Base-by-base conservation (phyloP, 2,329 filamentous ascomycete genomes). In the Cordyceps pruinosa region DNA sequence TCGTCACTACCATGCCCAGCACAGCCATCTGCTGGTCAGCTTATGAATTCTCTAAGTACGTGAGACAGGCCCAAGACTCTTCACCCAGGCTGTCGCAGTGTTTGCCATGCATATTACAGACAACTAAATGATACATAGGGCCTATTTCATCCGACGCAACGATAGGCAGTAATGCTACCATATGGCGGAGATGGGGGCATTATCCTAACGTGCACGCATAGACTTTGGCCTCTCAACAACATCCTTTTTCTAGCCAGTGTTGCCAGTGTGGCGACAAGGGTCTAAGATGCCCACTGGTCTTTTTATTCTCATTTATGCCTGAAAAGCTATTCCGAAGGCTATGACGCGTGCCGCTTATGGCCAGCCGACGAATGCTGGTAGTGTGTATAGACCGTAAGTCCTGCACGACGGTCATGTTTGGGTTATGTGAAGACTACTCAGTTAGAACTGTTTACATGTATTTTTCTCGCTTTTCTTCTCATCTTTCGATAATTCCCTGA, bases 21-120 rank as follows among this genome's bases (percentile, higher is more conserved):
- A 99, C 94, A 34, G 94, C 94, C n/a, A 99, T 99, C 68, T 99
- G 94, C 80, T 99, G 94, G 94, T 94, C 84, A 39, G 83, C 83
- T 30, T 87, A 87, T 64, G 84, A 87, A 66, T 84, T 84, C 61
- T 86, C 82, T 64, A 87, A 87, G 84, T 86, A 73, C 66, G 82
- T 75, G 15, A 13, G 7, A 17, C 17, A 21, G 28, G 17, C 6
- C 15, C 23, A 17, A 2, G 9, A 10, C 17, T 10, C 21, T 45
- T 37, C 9, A n/a, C 30, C 28, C 4, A 15, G 28, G 8, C 28
- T 10, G 19, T 10, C 13, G 3, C 13, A 17, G n/a, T 32, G 23
- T 50, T 32, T n/a, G 23, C 26, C 30, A 9, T 44, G 23, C 15
- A 39, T n/a, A 9, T 32, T 19, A 23, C 12, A 17, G 13, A 26